These are phyloP conservation scores for Leccinum solheimii DNA, from an alignment of 1,284 basidiomycete species.

Conservation along the genomic window DNA sequence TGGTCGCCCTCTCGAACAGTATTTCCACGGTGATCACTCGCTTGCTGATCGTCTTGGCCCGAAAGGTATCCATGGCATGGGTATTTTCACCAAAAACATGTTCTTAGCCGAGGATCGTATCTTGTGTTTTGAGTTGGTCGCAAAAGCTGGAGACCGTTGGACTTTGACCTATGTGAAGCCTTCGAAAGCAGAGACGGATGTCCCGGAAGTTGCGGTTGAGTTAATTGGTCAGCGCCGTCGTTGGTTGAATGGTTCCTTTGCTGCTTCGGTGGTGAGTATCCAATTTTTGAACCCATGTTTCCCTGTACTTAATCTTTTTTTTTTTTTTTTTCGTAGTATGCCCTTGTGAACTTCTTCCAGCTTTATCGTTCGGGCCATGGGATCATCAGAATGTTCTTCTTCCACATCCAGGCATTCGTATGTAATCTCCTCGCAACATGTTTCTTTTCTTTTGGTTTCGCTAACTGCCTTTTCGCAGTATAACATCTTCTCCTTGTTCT, in stretches of 20 bases:
- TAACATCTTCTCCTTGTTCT: conserved; percentile 77
- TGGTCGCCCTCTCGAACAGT: conserved; percentile 92
- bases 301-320: background rate
- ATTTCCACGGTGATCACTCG: conserved; percentile 98
- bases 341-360: conserved; percentile 92
- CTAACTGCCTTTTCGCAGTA: conserved; percentile 46
- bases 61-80: conserved; percentile 97
- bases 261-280: conserved; percentile 81
- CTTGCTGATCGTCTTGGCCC: conserved; percentile 88
- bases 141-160: conserved; percentile 87
- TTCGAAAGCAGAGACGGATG: conserved; percentile 93
- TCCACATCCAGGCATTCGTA: conserved; percentile 90
- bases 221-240: conserved; percentile 94
- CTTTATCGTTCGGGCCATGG: conserved; percentile 86
- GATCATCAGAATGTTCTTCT: conserved; percentile 89
- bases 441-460: background rate
- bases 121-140: conserved; percentile 94
- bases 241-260: conserved; percentile 97
- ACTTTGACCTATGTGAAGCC: conserved; percentile 94
- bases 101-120: conserved; percentile 96
- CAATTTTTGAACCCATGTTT: background rate
- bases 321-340: conserved; percentile 55
- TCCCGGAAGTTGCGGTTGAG: conserved; percentile 87
- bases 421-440: conserved; percentile 25
- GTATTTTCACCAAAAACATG: conserved; percentile 97